These are phyloP conservation scores for Pichia thaimueangensis DNA, from an alignment of 805 yeast genomes.

Conservation along the genomic window DNA sequence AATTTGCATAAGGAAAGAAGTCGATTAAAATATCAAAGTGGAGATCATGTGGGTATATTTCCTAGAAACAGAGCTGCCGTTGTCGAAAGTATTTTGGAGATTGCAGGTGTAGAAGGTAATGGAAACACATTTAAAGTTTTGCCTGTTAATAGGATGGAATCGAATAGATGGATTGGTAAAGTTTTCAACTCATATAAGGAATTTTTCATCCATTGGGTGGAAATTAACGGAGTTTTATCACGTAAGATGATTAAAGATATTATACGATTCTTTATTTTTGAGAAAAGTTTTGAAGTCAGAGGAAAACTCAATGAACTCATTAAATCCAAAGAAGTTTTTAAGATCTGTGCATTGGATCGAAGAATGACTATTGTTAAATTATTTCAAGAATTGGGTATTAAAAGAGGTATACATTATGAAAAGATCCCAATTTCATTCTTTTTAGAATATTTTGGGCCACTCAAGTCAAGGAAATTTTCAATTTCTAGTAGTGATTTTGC, in stretches of 20 bases:
- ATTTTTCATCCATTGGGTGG: slow-evolving; percentile 70
- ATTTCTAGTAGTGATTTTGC: slow-evolving; percentile 72
- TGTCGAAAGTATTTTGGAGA: slow-evolving; percentile 52
- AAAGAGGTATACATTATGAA: slow-evolving; percentile 46
- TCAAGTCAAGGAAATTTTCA: slow-evolving; percentile 89
- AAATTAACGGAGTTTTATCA: slow-evolving; percentile 80
- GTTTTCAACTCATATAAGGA: slow-evolving; percentile 55
- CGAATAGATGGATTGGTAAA: slow-evolving; percentile 37
- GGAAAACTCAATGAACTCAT: not conserved
- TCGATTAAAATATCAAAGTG: slow-evolving; percentile 75
- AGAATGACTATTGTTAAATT: slow-evolving; percentile 66
- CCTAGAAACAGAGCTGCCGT: slow-evolving; percentile 71
- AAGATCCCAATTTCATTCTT: slow-evolving; percentile 75
- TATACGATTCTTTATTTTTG: slow-evolving; percentile 2
- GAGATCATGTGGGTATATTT: slow-evolving; percentile 91
- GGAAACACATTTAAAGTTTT: slow-evolving; percentile 47
- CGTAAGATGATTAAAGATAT: slow-evolving; percentile 54
- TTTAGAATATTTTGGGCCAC: slow-evolving; percentile 66
- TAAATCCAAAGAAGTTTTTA: slow-evolving; percentile 45
- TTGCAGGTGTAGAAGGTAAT: slow-evolving; percentile 49
- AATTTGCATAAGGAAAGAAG: slow-evolving; percentile 51
- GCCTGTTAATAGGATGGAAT: slow-evolving; percentile 54
- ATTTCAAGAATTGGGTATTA: slow-evolving; percentile 49
- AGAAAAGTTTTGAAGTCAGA: slow-evolving; percentile 20
- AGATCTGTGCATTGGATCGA: slow-evolving; percentile 47